Percentiles rank a stretch among this genome's conserved stretches.
Evolutionary conservation across 805 yeast species (phyloP).

Genomic region (Starmerella powellii): DNA sequence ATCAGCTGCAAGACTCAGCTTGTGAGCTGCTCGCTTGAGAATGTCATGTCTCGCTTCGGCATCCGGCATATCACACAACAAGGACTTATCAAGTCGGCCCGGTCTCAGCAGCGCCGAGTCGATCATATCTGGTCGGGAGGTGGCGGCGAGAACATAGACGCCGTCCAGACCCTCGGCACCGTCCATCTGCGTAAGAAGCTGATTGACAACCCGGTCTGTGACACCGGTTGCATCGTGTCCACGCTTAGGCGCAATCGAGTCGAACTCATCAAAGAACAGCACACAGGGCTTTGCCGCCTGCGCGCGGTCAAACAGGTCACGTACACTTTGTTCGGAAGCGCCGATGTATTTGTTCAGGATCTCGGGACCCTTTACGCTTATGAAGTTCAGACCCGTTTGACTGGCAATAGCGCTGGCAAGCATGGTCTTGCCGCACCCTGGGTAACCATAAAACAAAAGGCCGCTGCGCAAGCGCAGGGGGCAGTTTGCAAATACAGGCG

Average conservation of each 20-base stretch:
- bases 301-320: slow-evolving; percentile 89
- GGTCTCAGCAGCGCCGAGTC: slow-evolving; percentile 93
- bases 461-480: slow-evolving; percentile 86
- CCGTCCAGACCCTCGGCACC: slow-evolving; percentile 98
- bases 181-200: slow-evolving; percentile 94
- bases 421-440: slow-evolving; percentile 94
- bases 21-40: slow-evolving; percentile 39
- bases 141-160: slow-evolving; percentile 91
- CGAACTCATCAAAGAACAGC: slow-evolving; percentile 88
- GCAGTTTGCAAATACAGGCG: slow-evolving; percentile 83
- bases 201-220: slow-evolving; percentile 94
- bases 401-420: slow-evolving; percentile 88
- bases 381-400: slow-evolving; percentile 86
- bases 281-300: slow-evolving; percentile 91
- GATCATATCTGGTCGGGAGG: slow-evolving; percentile 88
- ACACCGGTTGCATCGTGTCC: slow-evolving; percentile 98
- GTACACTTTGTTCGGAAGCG: slow-evolving; percentile 87
- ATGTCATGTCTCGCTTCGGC: slow-evolving; percentile 63
- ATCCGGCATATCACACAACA: slow-evolving; percentile 79
- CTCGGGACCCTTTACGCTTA: slow-evolving; percentile 91
- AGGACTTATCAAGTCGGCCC: slow-evolving; percentile 86
- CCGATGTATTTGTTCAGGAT: slow-evolving; percentile 91
- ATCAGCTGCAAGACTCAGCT: slow-evolving; percentile 45
- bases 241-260: slow-evolving; percentile 92
- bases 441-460: slow-evolving; percentile 80